Evolutionary conservation across 345 rosid species (phyloP), one percentile per base, ranked within the genome.

Genomic region (Bretschneidera sinensis): DNA sequence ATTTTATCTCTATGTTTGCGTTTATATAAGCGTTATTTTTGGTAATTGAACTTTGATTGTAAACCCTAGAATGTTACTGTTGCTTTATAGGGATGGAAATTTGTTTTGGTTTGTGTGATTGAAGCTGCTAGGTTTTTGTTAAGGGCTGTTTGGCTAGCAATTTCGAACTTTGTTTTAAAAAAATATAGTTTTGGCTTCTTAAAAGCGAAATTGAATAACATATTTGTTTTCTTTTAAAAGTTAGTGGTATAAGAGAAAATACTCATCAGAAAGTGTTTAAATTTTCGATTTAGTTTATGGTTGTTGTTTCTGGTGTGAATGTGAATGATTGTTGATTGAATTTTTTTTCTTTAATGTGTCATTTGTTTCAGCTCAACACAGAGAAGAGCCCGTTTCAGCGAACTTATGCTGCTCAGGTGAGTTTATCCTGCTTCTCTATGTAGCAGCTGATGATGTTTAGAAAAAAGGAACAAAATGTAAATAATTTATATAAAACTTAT

Each of bases 341-440:
- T 24, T 43, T 6, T 33, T 33, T 4, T 39, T n/a, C n/a, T 61
- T 50, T 54, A 28, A 25, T 64, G 18, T 57, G 45, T 59, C 58
- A 55, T 70, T 48, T 73, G 48, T 71, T 72, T 48, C 97, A 94
- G 99, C 92, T 94, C 25, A 94, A 94, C 64, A 64, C 83, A 4
- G 99, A 86, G 62, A 90, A 86, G 80, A 94, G 99, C 50, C 97
- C 95, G 1, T 94, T 94, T 74, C 99, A 90, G 73, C 81, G 97
- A 71, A 82, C 96, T 75, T 94, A 90, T 74, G 99, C 97, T 57
- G 78, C 91, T 62, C 96, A 94, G 97, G 96, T 94, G 55, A 17
- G 24, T 21, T 61, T 51, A 35, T 19, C 43, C 16, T 5, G 45
- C 45, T 39, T 39, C 45, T 11, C 10, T 39, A 11, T 14, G 15